Evolutionary conservation across 495 filamentous ascomycete genomes (phyloP).

Genomic region (Entonaema liquescens): DNA sequence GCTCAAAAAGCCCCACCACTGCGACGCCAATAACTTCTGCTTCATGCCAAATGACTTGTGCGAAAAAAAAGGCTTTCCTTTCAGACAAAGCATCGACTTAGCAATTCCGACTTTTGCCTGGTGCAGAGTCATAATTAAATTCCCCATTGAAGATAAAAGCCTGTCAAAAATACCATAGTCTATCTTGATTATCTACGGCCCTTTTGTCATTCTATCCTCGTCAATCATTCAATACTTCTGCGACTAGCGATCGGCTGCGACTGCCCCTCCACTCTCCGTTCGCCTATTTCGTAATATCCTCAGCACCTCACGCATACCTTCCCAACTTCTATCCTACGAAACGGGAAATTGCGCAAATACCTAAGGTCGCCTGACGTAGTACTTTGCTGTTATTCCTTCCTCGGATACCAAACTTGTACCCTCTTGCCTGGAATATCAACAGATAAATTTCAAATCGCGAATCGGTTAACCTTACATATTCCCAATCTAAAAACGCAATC

Average conservation of each 20-base stretch:
- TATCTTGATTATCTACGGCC: not conserved
- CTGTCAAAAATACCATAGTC: not conserved
- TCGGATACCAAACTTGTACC: not conserved
- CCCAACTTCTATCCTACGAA: slow-evolving; percentile 1
- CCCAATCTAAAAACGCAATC: not conserved
- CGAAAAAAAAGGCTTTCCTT: slow-evolving; percentile 6
- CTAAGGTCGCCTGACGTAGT: not conserved
- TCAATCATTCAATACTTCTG: slow-evolving; percentile 6
- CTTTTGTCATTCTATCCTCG: not conserved
- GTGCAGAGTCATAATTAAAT: slow-evolving; percentile 32
- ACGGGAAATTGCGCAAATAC: slow-evolving; percentile 8
- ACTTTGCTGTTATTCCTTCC: not conserved
- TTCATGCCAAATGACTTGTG: slow-evolving; percentile 2
- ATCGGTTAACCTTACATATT: slow-evolving; percentile 1
- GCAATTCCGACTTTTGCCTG: slow-evolving; percentile 33
- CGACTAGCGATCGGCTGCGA: slow-evolving; percentile 11
- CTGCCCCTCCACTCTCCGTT: slow-evolving; percentile 23
- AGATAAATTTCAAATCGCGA: not conserved
- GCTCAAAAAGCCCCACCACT: slow-evolving; percentile 4
- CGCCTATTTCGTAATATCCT: not conserved
- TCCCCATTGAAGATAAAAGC: not conserved
- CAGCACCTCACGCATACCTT: not conserved
- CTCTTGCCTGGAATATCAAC: not conserved
- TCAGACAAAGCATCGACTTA: not conserved
- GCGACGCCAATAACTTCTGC: slow-evolving; percentile 3